Evolutionary conservation across 2,329 filamentous ascomycete genomes (phyloP).

Genomic region (Dactylellina cionopaga): DNA sequence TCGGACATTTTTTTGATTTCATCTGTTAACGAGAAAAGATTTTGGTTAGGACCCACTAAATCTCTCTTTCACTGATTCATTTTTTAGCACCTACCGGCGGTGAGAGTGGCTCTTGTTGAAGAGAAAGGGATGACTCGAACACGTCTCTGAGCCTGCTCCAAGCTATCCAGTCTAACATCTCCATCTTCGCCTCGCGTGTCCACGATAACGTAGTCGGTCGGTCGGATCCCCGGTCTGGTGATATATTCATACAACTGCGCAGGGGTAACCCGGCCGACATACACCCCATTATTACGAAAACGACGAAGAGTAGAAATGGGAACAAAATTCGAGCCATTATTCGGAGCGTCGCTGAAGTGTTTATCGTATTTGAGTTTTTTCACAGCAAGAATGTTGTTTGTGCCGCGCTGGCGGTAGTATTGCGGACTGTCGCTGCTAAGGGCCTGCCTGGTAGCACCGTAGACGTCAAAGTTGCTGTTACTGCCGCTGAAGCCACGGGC

Average conservation of each 20-base stretch:
- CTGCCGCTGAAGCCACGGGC: neutral
- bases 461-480: neutral
- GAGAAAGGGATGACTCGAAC: slow-evolving; percentile 16
- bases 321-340: neutral
- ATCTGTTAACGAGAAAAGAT: neutral
- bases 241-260: slow-evolving; percentile 21
- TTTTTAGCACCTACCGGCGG: slow-evolving; percentile 1
- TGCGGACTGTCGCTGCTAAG: slow-evolving; percentile 1
- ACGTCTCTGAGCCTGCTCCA: slow-evolving; percentile 2
- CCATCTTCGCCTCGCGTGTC: slow-evolving; percentile 26
- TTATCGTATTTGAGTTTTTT: slow-evolving; percentile 9
- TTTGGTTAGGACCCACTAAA: neutral
- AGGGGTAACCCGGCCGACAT: slow-evolving; percentile 6
- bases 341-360: neutral
- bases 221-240: slow-evolving; percentile 31
- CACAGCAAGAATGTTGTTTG: neutral
- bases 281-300: neutral
- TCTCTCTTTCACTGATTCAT: neutral
- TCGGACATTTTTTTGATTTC: neutral
- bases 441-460: neutral
- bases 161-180: slow-evolving; percentile 1
- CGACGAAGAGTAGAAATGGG: neutral
- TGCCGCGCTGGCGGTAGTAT: slow-evolving; percentile 10
- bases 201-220: slow-evolving; percentile 25
- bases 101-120: neutral